A percentile compares a stretch with the other conserved stretches of the same genome.
phyloP scores from a whole-genome alignment of 1,284 basidiomycete genomes.

The Melampsora americana region DNA sequence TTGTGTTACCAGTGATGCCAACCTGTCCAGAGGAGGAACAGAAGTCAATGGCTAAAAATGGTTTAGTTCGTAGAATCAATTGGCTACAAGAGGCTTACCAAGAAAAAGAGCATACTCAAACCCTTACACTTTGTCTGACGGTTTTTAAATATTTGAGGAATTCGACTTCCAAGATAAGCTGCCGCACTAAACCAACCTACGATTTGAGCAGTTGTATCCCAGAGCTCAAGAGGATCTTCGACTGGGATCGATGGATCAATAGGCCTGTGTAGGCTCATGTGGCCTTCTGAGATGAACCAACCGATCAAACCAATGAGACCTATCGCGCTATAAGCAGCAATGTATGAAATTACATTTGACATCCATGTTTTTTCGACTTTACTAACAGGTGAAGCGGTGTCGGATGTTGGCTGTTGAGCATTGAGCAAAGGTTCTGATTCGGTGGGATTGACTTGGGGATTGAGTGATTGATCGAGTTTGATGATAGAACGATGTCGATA shows the following conservation, averaged over 20 bases:
- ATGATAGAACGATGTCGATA: slow-evolving; percentile 10
- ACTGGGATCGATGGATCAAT: neutral
- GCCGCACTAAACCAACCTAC: slow-evolving; percentile 35
- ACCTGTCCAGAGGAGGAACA: slow-evolving; percentile 8
- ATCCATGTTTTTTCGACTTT: too few relatives aligned
- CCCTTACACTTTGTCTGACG: slow-evolving; percentile 54
- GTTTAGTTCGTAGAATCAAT: neutral
- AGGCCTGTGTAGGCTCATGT: neutral
- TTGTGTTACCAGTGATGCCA: slow-evolving; percentile 40
- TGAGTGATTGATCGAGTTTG: neutral
- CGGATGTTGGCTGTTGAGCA: too few relatives aligned
- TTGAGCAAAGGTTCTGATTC: too few relatives aligned
- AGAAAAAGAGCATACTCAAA: slow-evolving; percentile 52
- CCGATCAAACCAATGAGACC: slow-evolving; percentile 15
- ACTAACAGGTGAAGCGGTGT: too few relatives aligned
- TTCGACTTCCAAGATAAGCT: slow-evolving; percentile 46
- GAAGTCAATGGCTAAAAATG: neutral
- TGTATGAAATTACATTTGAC: neutral
- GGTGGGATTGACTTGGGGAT: too few relatives aligned
- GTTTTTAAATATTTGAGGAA: slow-evolving; percentile 55
- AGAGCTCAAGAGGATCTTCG: slow-evolving; percentile 7
- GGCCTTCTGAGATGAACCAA: slow-evolving; percentile 29
- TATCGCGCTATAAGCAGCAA: slow-evolving; percentile 23
- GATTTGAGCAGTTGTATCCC: slow-evolving; percentile 34
- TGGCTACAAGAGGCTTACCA: slow-evolving; percentile 35